Evolutionary conservation across 1,139 yeast genomes (phyloP).

Genomic region (Diutina pseudorugosa): DNA sequence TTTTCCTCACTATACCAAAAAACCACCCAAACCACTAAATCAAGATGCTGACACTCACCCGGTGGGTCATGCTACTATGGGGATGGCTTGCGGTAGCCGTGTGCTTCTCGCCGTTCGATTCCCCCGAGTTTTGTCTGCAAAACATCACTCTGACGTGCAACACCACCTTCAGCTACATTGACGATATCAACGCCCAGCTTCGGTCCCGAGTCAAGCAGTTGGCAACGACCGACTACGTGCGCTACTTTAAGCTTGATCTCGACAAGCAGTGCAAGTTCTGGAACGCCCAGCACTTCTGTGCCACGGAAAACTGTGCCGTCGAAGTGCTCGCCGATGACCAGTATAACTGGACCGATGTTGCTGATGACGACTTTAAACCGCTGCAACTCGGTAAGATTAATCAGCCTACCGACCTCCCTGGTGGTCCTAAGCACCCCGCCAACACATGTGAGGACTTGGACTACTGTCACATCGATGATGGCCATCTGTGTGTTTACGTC

Average conservation of each 20-base stretch:
- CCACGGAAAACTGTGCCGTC: slow-evolving; percentile 89
- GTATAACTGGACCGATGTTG: slow-evolving; percentile 50
- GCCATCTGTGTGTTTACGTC: slow-evolving; percentile 53
- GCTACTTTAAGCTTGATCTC: slow-evolving; percentile 75
- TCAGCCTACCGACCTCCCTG: slow-evolving; percentile 9
- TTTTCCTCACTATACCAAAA: neutral
- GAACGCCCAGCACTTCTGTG: slow-evolving; percentile 77
- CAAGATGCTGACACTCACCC: neutral
- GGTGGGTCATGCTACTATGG: neutral
- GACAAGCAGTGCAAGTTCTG: slow-evolving; percentile 85
- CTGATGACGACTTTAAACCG: slow-evolving; percentile 58
- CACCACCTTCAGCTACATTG: slow-evolving; percentile 35
- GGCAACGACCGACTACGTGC: slow-evolving; percentile 65
- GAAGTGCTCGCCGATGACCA: slow-evolving; percentile 42
- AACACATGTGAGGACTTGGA: slow-evolving; percentile 26
- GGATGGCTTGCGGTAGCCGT: neutral
- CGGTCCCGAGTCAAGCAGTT: slow-evolving; percentile 42
- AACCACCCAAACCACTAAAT: neutral
- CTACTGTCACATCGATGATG: slow-evolving; percentile 55
- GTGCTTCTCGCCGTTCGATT: slow-evolving; percentile 24
- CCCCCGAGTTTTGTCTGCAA: slow-evolving; percentile 36
- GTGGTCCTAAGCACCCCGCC: slow-evolving; percentile 13
- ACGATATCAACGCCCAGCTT: slow-evolving; percentile 21
- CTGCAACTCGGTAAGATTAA: slow-evolving; percentile 49
- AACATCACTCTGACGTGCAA: slow-evolving; percentile 35